Evolutionary conservation across 352 stramenopile species (phyloP).

Genomic region (Elongisporangium prolatum): DNA sequence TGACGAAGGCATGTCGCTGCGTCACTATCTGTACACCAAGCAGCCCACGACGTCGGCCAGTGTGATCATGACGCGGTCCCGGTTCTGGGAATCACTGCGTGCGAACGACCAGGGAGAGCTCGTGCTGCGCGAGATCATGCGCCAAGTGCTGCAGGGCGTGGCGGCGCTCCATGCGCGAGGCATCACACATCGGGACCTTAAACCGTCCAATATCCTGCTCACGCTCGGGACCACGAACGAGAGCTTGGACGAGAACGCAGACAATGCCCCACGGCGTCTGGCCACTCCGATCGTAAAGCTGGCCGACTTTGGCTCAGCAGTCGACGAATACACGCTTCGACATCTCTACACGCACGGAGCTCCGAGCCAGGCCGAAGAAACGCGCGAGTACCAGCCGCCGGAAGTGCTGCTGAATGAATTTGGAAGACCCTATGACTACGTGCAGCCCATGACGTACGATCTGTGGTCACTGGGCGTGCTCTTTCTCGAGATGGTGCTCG

Average conservation of each 20-base stretch:
- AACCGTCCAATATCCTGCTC: constrained; percentile 79
- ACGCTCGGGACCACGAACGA: constrained; percentile 17
- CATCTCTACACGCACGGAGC: constrained; percentile 58
- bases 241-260: not conserved
- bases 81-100: constrained; percentile 76
- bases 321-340: constrained; percentile 67
- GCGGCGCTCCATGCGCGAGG: constrained; percentile 85
- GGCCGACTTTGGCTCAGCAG: constrained; percentile 86
- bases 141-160: constrained; percentile 90
- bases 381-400: constrained; percentile 93
- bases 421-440: constrained; percentile 56
- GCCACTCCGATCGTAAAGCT: constrained; percentile 60
- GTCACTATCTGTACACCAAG: constrained; percentile 83
- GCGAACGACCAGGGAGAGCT: constrained; percentile 41
- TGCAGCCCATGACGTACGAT: constrained; percentile 74
- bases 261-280: not conserved
- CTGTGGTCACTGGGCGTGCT: constrained; percentile 94
- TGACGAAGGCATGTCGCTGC: constrained; percentile 86
- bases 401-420: constrained; percentile 81
- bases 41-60: constrained; percentile 22
- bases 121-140: constrained; percentile 90
- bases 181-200: constrained; percentile 90
- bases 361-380: constrained; percentile 89
- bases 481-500: constrained; percentile 94
- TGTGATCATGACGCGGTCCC: constrained; percentile 67